Base-by-base conservation (phyloP, 345 rosid species). In the Dovyalis caffra region DNA sequence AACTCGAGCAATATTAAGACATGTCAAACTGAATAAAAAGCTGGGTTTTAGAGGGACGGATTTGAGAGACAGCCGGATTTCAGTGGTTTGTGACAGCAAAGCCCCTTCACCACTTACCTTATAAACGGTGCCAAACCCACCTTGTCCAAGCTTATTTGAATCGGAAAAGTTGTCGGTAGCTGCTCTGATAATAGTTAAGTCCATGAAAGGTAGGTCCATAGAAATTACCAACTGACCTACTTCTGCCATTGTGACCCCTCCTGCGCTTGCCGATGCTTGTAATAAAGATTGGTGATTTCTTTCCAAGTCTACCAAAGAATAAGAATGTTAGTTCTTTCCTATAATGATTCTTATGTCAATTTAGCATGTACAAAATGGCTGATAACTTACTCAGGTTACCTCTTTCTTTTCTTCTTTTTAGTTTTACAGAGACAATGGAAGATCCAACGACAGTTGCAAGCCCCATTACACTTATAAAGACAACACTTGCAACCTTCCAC, bases 171-270 rank as follows among this genome's bases (percentile, higher is more conserved):
- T 57, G 8, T 68, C 45, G 38, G 78, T 75, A 40, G 78, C 73
- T 56, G 33, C 53, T 18, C 15, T 40, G 15, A 75, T 57, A 33
- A 35, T 58, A 6, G n/a, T 10, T 0, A 75, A 38, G 25, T 58
- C 72, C 58, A 75, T 38, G 73, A 57, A 58, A 33, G 61, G 43
- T 0, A 75, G 21, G 37, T 84, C 87, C 68, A 80, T 74, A 14
- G 81, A 70, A 65, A 72, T 38, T 28, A 78, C 74, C 1, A 82
- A 51, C 8, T 82, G 77, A 23, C 77, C 77, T 37, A 60, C 81
- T 60, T 66, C 37, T 25, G 79, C 76, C 31, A 77, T 73, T 5
- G 69, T 53, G 12, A 73, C 77, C 21, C 75, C 73, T 23, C 69
- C 60, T 25, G 83, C 80, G 4, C 70, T 68, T 11, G 53, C 81